Evolutionary conservation across 768 basidiomycete genomes (phyloP).

Genomic region (Suillus decipiens): DNA sequence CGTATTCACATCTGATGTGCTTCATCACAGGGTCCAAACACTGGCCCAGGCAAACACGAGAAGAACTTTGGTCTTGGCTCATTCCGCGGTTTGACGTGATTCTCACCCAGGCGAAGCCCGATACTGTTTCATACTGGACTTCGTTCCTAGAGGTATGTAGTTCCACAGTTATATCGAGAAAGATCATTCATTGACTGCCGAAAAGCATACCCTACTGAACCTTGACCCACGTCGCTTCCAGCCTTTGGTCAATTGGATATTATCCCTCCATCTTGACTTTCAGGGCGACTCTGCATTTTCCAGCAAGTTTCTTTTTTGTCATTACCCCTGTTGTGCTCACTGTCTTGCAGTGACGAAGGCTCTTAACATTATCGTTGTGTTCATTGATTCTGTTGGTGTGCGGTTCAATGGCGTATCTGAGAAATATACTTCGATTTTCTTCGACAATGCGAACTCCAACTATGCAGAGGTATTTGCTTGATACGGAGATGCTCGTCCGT

Average conservation of each 20-base stretch:
- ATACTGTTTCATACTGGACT: constrained; percentile 80
- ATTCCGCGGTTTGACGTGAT: constrained; percentile 59
- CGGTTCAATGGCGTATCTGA: constrained; percentile 70
- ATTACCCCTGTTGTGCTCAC: constrained; percentile 12
- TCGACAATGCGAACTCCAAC: constrained; percentile 75
- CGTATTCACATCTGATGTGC: constrained; percentile 14
- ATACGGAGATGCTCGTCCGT: background rate
- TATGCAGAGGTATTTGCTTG: constrained; percentile 72
- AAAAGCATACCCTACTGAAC: constrained; percentile 55
- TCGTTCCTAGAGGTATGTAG: constrained; percentile 46
- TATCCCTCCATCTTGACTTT: constrained; percentile 78
- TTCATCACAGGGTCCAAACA: constrained; percentile 70
- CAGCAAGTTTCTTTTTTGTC: constrained; percentile 47
- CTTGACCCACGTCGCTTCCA: constrained; percentile 81
- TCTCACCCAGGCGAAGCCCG: constrained; percentile 78
- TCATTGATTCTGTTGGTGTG: constrained; percentile 66
- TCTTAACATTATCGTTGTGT: constrained; percentile 61
- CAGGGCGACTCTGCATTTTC: constrained; percentile 84
- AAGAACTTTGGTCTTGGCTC: constrained; percentile 75
- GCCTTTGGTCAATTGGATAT: constrained; percentile 74
- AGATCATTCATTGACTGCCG: constrained; percentile 13
- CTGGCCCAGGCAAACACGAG: constrained; percentile 60
- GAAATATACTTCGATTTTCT: constrained; percentile 66
- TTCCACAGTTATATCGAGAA: background rate
- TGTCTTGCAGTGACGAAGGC: constrained; percentile 68